A percentile compares a stretch with the other conserved stretches of the same genome.
Conservation (phyloP, 495 filamentous ascomycete species). For the Penicillium parvum region DNA sequence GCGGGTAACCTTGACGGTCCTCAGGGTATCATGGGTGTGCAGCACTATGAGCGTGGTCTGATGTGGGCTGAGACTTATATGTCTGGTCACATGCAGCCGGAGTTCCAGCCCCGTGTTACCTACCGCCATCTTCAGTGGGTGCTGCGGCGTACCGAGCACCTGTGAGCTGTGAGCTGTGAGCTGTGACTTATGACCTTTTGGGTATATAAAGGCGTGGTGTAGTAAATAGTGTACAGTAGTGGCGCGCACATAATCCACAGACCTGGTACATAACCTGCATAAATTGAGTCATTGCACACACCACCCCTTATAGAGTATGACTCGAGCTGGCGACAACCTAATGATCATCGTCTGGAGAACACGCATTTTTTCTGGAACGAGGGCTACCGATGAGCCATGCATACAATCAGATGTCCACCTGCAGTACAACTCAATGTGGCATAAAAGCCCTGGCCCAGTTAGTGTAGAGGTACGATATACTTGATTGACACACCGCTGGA, state of each 20-base stretch:
- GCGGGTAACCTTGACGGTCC: constrained; percentile 19
- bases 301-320: too few species aligned
- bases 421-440: neutral
- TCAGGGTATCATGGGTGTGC: constrained; percentile 59
- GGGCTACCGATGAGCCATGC: too few species aligned
- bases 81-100: constrained; percentile 63
- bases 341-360: too few species aligned
- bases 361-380: too few species aligned
- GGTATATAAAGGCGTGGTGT: neutral
- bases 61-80: constrained; percentile 61
- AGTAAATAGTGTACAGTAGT: constrained; percentile 8
- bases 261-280: neutral
- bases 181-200: neutral
- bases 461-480: too few species aligned
- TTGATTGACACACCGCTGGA: too few species aligned
- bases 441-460: neutral
- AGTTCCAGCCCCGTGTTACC: constrained; percentile 58
- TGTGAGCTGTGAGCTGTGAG: constrained; percentile 15
- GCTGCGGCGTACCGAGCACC: constrained; percentile 51
- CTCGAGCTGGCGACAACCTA: too few species aligned
- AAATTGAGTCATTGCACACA: too few species aligned
- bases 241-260: too few species aligned
- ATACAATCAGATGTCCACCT: too few species aligned
- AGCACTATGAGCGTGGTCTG: constrained; percentile 65
- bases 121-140: constrained; percentile 70